Evolutionary conservation across 352 stramenopile species (phyloP).

Genomic region (Globisporangium lucens): DNA sequence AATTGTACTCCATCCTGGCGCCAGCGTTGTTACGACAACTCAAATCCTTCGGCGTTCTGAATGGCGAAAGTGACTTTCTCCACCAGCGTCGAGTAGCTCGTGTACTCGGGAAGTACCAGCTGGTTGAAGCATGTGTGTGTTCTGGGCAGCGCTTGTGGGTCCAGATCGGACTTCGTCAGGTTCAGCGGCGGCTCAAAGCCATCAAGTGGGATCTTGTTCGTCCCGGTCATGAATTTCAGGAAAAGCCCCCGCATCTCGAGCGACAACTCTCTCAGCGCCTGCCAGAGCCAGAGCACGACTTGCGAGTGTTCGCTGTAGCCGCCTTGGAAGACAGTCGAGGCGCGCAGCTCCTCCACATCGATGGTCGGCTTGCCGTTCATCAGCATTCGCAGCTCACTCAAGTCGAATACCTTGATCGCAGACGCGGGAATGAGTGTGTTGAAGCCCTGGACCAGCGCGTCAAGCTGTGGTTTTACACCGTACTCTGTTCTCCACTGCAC

Average conservation of each 20-base stretch:
- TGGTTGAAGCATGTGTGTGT: constrained; percentile 90
- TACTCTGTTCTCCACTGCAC: constrained; percentile 62
- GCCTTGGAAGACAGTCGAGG: constrained; percentile 77
- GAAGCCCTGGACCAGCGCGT: constrained; percentile 54
- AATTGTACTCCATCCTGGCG: neutral
- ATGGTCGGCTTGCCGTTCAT: constrained; percentile 62
- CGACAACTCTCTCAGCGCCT: constrained; percentile 67
- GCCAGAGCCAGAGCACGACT: constrained; percentile 84
- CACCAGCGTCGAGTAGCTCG: constrained; percentile 53
- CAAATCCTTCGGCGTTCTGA: constrained; percentile 74
- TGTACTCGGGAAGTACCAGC: constrained; percentile 81
- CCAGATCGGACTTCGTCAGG: constrained; percentile 76
- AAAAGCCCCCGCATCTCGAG: constrained; percentile 58
- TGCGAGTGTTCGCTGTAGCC: constrained; percentile 75
- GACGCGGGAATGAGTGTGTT: constrained; percentile 43
- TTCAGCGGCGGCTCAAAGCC: constrained; percentile 87
- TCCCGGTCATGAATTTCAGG: constrained; percentile 85
- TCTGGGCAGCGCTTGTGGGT: constrained; percentile 57
- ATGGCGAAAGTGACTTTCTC: constrained; percentile 81
- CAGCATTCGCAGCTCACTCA: constrained; percentile 40
- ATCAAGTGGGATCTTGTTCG: constrained; percentile 79
- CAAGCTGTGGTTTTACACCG: constrained; percentile 50
- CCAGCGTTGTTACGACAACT: constrained; percentile 48
- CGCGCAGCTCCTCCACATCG: constrained; percentile 82
- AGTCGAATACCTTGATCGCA: constrained; percentile 44